Base-by-base conservation (phyloP, 208 protist genomes). In the Leishmania turanica region DNA sequence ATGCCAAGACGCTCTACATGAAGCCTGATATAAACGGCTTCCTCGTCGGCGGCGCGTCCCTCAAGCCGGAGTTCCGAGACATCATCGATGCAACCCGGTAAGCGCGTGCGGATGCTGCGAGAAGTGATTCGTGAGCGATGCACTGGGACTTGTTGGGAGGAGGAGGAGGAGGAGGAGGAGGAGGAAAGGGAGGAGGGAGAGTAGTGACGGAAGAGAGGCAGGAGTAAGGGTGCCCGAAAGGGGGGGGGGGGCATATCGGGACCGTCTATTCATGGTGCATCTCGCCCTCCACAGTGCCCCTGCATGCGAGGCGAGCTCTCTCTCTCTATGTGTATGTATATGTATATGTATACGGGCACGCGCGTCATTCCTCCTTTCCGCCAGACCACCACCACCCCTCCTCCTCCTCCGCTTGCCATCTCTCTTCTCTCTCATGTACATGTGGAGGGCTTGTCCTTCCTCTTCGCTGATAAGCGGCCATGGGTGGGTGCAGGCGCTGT, bases 21-120 rank as follows among this genome's bases (percentile, higher is more conserved):
- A 87, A 98, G 91, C n/a, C 64, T 13, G 96, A 99, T 79, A 98
- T 99, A 80, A 99, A 99, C 91, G 99, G 99, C 68, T 99, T 99
- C 92, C 93, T 99, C 15, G 99, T 99, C 69, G 99, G 99, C 69
- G 99, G 99, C 83, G 99, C 99, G 11, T 99, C 98, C 40, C 92
- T 99, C 13, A 98, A 99, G 92, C 93, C 98, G 58, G 97, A 99
- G 84, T 99, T 99, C 88, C 78, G 92, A 53, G 73, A 96, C 21
- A 99, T 99, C 82, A 97, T 99, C 80, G 94, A 98, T 51, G 90
- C 97, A 37, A 97, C 93, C 78, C 68, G 73, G 66, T 87, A 81
- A 71, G 70, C 40, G 8, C 31, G 31, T 17, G 31, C 31, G 31
- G 27, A 40, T 74, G 40, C 9, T 69, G 54, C 27, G 76, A 82